Percentiles rank a stretch among this genome's conserved stretches.
These are phyloP conservation scores for Erodium moschatum DNA, from an alignment of 441 rosid genomes.

Conservation along the genomic window DNA sequence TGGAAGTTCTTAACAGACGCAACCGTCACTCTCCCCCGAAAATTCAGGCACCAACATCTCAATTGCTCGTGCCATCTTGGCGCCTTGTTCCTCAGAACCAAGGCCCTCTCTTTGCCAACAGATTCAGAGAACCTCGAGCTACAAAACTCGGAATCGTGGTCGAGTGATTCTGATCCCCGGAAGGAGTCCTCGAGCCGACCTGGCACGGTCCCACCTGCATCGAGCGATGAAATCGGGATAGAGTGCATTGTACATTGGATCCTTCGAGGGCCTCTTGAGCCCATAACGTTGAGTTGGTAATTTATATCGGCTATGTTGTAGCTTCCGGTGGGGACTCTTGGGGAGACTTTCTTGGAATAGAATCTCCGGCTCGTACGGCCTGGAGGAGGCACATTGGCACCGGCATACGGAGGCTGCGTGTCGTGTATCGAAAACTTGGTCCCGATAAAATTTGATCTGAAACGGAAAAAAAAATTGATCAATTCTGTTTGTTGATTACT, in stretches of 20 bases:
- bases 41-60: constrained; percentile 25
- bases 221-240: constrained; percentile 20
- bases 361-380: constrained; percentile 19
- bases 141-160: constrained; percentile 16
- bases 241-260: constrained; percentile 24
- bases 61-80: constrained; percentile 25
- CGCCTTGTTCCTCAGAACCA: constrained; percentile 20
- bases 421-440: constrained; percentile 19
- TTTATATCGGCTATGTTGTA: constrained; percentile 22
- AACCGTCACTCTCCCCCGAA: constrained; percentile 23
- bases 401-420: constrained; percentile 18
- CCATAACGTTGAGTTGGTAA: constrained; percentile 22
- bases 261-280: constrained; percentile 23
- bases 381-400: constrained; percentile 20
- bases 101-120: constrained; percentile 1
- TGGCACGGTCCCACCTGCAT: constrained; percentile 19
- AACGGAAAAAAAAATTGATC: not conserved
- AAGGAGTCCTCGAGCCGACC: constrained; percentile 23
- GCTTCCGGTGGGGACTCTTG: constrained; percentile 22
- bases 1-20: constrained; percentile 27
- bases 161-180: constrained; percentile 21
- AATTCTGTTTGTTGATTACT: no score
- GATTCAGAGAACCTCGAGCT: constrained; percentile 22
- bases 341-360: constrained; percentile 23
- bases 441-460: constrained; percentile 25